Evolutionary conservation across 768 basidiomycete genomes (phyloP).

Genomic region (Gloeopeniophorella convolvens): DNA sequence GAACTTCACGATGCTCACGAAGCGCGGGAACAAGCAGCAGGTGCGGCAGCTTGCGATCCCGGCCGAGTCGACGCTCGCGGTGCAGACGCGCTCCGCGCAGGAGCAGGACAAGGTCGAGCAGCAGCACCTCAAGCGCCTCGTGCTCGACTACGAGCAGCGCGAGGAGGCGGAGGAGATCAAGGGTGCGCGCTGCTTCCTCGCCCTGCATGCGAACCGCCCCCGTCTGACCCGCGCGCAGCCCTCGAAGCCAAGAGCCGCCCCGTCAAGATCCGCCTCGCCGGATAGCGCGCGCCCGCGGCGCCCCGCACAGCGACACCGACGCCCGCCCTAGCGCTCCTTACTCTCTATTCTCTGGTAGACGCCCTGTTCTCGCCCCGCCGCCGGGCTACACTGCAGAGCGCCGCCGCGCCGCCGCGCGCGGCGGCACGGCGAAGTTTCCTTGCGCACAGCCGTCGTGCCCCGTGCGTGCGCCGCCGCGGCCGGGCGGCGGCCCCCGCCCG

Average conservation of each 20-base stretch:
- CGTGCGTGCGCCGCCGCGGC: constrained; percentile 1
- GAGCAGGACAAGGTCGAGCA: constrained; percentile 94
- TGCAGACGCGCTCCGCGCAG: constrained; percentile 88
- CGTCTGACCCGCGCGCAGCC: constrained; percentile 33
- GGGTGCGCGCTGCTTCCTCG: constrained; percentile 36
- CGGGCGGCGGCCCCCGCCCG: neutral
- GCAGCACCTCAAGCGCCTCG: constrained; percentile 93
- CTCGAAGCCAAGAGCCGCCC: constrained; percentile 63
- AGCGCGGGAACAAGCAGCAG: constrained; percentile 90
- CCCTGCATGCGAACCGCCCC: neutral
- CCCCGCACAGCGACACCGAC: no score
- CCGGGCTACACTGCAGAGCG: constrained; percentile 3
- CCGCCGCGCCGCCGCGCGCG: neutral
- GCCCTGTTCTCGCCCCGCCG: constrained; percentile 10
- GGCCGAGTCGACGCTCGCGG: constrained; percentile 76
- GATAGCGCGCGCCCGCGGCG: constrained; percentile 34
- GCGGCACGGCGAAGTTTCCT: constrained; percentile 1
- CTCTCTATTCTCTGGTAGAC: constrained; percentile 2
- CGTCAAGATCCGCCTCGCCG: constrained; percentile 74
- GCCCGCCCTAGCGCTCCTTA: constrained; percentile 8
- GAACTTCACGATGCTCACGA: constrained; percentile 90
- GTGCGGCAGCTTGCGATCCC: constrained; percentile 90
- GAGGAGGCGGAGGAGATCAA: constrained; percentile 81
- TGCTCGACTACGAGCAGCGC: constrained; percentile 84
- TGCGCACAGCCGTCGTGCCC: constrained; percentile 11